Conservation (phyloP, 352 stramenopile genomes). For the Phytopythium kandeliae region DNA sequence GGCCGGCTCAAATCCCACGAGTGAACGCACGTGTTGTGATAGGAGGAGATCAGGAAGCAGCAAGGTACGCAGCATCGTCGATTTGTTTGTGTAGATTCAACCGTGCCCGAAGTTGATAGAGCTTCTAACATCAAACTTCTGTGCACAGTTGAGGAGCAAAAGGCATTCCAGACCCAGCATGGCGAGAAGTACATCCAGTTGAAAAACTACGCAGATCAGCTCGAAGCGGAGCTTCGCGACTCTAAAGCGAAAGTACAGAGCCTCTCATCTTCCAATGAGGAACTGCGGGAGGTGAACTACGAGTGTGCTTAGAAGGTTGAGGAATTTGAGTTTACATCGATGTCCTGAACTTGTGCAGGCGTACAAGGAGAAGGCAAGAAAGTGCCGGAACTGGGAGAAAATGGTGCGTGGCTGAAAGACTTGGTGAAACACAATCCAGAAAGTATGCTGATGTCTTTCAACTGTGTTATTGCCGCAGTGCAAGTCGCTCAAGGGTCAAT, state of each 20-base stretch:
- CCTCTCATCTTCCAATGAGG: constrained; percentile 66
- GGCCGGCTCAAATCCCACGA: too few species aligned
- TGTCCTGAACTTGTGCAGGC: constrained; percentile 37
- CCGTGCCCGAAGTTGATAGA: neutral
- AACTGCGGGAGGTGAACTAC: constrained; percentile 58
- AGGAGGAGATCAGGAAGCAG: constrained; percentile 70
- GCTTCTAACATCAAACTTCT: neutral
- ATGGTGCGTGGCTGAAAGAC: too few species aligned
- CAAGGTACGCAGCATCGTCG: constrained; percentile 34
- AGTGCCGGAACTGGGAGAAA: constrained; percentile 87
- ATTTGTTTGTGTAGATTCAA: neutral
- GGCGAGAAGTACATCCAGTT: constrained; percentile 85
- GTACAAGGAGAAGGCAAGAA: constrained; percentile 84
- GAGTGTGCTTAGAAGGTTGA: neutral
- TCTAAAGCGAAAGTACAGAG: constrained; percentile 77
- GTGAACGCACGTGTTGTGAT: neutral
- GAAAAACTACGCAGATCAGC: constrained; percentile 82
- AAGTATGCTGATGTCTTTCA: too few species aligned
- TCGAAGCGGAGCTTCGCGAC: constrained; percentile 77
- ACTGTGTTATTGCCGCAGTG: constrained; percentile 27
- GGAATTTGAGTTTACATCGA: neutral
- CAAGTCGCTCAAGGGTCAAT: constrained; percentile 62
- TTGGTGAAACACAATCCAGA: neutral
- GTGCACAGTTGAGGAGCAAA: constrained; percentile 74
- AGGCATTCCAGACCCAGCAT: constrained; percentile 71